Percentiles rank a stretch among this genome's conserved stretches.
Conservation (phyloP, 2,329 filamentous ascomycete species). For the Verticillium dahliae region DNA sequence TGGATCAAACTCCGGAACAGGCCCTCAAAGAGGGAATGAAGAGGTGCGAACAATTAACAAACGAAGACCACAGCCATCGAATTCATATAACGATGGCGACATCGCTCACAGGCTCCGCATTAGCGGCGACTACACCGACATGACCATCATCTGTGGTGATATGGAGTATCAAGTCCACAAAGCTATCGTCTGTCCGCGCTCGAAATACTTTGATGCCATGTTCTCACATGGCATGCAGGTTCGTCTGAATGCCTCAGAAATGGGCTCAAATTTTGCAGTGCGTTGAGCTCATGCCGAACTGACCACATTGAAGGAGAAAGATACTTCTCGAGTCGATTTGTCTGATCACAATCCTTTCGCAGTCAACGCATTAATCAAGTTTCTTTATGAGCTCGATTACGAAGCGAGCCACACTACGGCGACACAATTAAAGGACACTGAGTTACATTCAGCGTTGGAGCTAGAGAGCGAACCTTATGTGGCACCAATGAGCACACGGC, state of each 20-base stretch:
- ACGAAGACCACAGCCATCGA: not conserved
- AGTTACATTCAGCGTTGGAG: not conserved
- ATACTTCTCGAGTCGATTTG: not conserved
- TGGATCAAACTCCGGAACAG: not conserved
- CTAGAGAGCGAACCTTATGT: not conserved
- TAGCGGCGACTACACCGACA: constrained; percentile 7
- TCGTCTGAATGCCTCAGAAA: not conserved
- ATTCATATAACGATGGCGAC: not conserved
- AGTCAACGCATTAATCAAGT: not conserved
- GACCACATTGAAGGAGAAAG: not conserved
- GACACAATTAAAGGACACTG: not conserved
- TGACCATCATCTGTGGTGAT: constrained; percentile 8
- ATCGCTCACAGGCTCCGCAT: not conserved
- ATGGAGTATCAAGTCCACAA: constrained; percentile 10
- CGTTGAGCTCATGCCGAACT: not conserved
- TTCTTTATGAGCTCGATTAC: constrained; percentile 1
- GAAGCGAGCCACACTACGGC: not conserved
- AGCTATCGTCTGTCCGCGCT: constrained; percentile 9
- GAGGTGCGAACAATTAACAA: not conserved
- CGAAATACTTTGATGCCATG: not conserved
- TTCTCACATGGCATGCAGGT: not conserved
- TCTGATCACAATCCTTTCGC: not conserved
- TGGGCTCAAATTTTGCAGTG: not conserved
- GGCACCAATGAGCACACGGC: not conserved
- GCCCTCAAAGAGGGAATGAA: not conserved